Percentiles rank a stretch among this genome's conserved stretches.
These are phyloP conservation scores for Cyamopsis tetragonoloba DNA, from an alignment of 306 rosid species.

Conservation along the genomic window DNA sequence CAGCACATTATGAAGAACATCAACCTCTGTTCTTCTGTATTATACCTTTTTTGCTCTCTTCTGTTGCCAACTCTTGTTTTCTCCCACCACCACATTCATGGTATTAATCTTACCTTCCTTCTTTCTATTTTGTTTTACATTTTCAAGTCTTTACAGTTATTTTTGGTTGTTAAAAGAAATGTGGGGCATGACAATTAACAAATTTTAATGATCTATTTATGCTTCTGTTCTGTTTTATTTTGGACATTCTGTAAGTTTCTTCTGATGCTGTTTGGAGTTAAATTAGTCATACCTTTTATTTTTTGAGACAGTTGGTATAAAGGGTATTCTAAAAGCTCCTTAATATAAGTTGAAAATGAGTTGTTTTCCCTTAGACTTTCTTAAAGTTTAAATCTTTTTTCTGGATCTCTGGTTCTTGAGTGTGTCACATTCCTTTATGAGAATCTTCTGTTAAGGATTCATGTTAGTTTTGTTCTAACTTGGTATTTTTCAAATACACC, in stretches of 20 bases:
- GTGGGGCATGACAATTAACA: neutral
- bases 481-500: neutral
- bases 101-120: slow-evolving; percentile 37
- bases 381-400: slow-evolving; percentile 15
- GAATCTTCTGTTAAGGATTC: neutral
- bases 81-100: slow-evolving; percentile 72
- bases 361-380: neutral
- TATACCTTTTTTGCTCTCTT: slow-evolving; percentile 36
- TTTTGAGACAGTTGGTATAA: neutral
- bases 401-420: neutral
- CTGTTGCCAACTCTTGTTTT: slow-evolving; percentile 51
- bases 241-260: slow-evolving; percentile 2
- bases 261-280: neutral
- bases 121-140: neutral
- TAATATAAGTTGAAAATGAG: neutral
- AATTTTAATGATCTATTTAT: neutral
- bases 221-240: neutral
- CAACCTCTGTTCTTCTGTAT: slow-evolving; percentile 32
- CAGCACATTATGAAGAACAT: slow-evolving; percentile 40
- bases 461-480: neutral
- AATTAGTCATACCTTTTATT: neutral
- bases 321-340: neutral
- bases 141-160: neutral
- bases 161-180: neutral
- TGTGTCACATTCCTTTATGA: neutral